Evolutionary conservation across 345 rosid species (phyloP).

Genomic region (Linum lewisii): DNA sequence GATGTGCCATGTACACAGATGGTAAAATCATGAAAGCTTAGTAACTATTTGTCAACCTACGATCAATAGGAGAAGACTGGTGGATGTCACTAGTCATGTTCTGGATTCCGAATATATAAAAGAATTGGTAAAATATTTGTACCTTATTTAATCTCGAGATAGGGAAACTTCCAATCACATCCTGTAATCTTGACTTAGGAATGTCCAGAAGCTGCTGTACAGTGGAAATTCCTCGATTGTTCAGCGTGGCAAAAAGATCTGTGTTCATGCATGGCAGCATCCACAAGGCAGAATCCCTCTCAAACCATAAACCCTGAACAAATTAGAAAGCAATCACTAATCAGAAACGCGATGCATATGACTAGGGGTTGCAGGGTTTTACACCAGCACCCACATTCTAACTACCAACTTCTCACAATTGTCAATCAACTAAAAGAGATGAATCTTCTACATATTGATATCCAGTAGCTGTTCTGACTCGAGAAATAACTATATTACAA

Average conservation of each 20-base stretch:
- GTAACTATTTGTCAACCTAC: no score
- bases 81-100: neutral
- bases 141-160: constrained; percentile 64
- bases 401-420: no score
- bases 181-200: constrained; percentile 48
- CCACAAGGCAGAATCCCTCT: constrained; percentile 62
- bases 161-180: constrained; percentile 43
- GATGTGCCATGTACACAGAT: no score
- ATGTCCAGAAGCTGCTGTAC: constrained; percentile 66
- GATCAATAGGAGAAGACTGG: no score
- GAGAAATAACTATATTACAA: neutral
- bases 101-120: neutral
- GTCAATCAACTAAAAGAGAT: neutral
- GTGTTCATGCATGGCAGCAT: constrained; percentile 85
- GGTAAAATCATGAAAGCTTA: no score
- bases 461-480: neutral
- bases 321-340: neutral
- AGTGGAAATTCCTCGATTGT: constrained; percentile 42
- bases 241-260: constrained; percentile 41
- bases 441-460: neutral
- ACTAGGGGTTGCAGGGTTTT: neutral
- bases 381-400: no score
- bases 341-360: neutral
- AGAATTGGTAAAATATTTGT: neutral
- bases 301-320: constrained; percentile 81